A percentile compares a stretch with the other conserved stretches of the same genome.
Evolutionary conservation across 768 basidiomycete genomes (phyloP).

Genomic region (Lactarius vividus): DNA sequence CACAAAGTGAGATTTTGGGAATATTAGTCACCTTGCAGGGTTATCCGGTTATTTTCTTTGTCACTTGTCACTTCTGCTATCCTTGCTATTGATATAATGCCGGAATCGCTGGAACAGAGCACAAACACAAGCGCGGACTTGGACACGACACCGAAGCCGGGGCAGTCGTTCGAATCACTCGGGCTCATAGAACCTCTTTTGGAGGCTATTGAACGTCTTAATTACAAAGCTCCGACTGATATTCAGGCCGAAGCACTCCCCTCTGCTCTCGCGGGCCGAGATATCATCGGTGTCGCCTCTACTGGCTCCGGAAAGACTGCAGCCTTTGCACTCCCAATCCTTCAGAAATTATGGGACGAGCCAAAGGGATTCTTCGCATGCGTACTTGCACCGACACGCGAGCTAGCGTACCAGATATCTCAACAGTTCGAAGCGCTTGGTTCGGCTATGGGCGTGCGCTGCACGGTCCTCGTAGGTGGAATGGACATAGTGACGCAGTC

Average conservation of each 20-base stretch:
- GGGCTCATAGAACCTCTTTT: slow-evolving; percentile 90
- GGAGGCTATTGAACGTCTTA: slow-evolving; percentile 75
- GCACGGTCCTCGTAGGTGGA: slow-evolving; percentile 91
- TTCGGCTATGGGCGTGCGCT: slow-evolving; percentile 88
- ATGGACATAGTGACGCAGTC: slow-evolving; percentile 89
- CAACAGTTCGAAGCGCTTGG: slow-evolving; percentile 93
- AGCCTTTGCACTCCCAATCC: slow-evolving; percentile 92
- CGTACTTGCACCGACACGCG: slow-evolving; percentile 95
- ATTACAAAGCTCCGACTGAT: slow-evolving; percentile 83
- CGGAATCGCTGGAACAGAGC: neutral
- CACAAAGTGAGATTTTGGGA: too few relatives aligned
- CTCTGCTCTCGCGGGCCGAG: slow-evolving; percentile 83
- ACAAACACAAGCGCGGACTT: neutral
- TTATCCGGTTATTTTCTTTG: too few relatives aligned
- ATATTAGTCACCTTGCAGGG: too few relatives aligned
- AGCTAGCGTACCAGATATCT: slow-evolving; percentile 97
- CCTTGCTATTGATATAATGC: neutral
- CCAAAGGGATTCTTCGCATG: slow-evolving; percentile 92
- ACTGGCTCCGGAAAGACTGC: slow-evolving; percentile 99
- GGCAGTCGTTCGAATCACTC: slow-evolving; percentile 70
- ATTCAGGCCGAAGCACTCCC: slow-evolving; percentile 88
- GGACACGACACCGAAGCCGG: slow-evolving; percentile 29
- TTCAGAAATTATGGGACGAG: slow-evolving; percentile 95
- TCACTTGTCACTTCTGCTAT: too few relatives aligned
- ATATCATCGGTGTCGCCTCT: slow-evolving; percentile 97